phyloP scores from a whole-genome alignment of 2,329 filamentous ascomycete species.

The Onygenales sp. region DNA sequence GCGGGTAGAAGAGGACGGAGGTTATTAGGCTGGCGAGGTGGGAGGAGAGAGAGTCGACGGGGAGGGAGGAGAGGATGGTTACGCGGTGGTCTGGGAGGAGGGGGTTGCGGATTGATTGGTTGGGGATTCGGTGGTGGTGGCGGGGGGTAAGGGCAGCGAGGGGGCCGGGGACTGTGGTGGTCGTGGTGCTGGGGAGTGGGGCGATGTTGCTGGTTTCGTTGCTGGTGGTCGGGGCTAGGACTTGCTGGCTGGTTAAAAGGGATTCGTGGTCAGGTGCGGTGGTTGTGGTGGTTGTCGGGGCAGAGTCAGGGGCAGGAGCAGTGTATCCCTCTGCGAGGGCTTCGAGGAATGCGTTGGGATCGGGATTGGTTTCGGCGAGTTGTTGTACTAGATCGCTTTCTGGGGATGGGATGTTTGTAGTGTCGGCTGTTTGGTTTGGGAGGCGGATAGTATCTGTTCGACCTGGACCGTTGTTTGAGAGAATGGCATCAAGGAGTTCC shows the following conservation, averaged over 20 bases:
- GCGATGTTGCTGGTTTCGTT: slow-evolving; percentile 4
- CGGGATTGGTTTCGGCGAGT: not conserved
- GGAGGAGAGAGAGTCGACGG: slow-evolving; percentile 33
- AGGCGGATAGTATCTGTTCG: not conserved
- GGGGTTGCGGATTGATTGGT: slow-evolving; percentile 1
- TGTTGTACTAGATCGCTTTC: not conserved
- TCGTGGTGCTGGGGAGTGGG: not conserved
- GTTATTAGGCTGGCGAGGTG: slow-evolving; percentile 30
- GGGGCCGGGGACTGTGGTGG: not conserved
- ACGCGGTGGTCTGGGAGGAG: slow-evolving; percentile 25
- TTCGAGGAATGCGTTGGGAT: not conserved
- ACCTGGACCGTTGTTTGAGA: slow-evolving; percentile 14
- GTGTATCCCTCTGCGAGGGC: not conserved
- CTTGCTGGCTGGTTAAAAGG: not conserved
- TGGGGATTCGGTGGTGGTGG: slow-evolving; percentile 7
- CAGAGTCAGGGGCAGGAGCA: not conserved
- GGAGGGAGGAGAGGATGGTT: slow-evolving; percentile 33
- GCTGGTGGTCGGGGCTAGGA: not conserved
- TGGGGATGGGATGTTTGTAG: not conserved
- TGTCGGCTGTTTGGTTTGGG: not conserved
- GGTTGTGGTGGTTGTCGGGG: not conserved
- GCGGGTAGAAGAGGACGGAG: slow-evolving; percentile 28
- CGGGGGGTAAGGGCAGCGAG: slow-evolving; percentile 13
- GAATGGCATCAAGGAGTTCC: slow-evolving; percentile 27
- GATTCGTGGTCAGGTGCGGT: not conserved